phyloP scores from a whole-genome alignment of 1,139 yeast species.

The Nematodospora anomalae region DNA sequence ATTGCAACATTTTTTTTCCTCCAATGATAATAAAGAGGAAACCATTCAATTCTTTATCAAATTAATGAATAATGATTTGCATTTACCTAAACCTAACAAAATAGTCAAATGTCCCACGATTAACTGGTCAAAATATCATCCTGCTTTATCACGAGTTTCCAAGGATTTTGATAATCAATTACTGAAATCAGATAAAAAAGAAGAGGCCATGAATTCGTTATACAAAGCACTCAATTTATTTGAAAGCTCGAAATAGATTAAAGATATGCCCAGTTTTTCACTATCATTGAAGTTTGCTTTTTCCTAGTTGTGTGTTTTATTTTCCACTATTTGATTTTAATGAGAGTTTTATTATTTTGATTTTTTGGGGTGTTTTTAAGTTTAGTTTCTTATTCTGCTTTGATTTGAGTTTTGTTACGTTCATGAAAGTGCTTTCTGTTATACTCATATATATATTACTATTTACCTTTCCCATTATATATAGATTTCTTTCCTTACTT shows the following conservation, averaged over 20 bases:
- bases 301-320: too few species aligned
- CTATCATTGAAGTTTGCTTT: too few species aligned
- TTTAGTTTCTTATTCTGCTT: too few species aligned
- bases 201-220: conserved; percentile 21
- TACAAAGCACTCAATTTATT: conserved; percentile 31
- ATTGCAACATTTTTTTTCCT: conserved; percentile 21
- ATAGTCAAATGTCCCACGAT: conserved; percentile 38
- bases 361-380: too few species aligned
- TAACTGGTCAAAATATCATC: conserved; percentile 37
- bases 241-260: conserved; percentile 8
- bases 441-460: too few species aligned
- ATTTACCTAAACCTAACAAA: conserved; percentile 38
- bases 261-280: too few species aligned
- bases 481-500: too few species aligned
- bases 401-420: too few species aligned
- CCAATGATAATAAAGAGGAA: conserved; percentile 23
- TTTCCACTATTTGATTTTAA: too few species aligned
- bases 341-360: too few species aligned
- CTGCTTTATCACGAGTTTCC: conserved; percentile 17
- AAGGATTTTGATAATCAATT: conserved; percentile 14
- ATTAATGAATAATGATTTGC: conserved; percentile 30
- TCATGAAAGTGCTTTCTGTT: too few species aligned
- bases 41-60: conserved; percentile 30
- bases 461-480: too few species aligned
- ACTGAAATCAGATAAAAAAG: conserved; percentile 9